A percentile compares a stretch with the other conserved stretches of the same genome.
Evolutionary conservation across 305 asterid genomes (phyloP).

Genomic region (Fraxinus floribunda): DNA sequence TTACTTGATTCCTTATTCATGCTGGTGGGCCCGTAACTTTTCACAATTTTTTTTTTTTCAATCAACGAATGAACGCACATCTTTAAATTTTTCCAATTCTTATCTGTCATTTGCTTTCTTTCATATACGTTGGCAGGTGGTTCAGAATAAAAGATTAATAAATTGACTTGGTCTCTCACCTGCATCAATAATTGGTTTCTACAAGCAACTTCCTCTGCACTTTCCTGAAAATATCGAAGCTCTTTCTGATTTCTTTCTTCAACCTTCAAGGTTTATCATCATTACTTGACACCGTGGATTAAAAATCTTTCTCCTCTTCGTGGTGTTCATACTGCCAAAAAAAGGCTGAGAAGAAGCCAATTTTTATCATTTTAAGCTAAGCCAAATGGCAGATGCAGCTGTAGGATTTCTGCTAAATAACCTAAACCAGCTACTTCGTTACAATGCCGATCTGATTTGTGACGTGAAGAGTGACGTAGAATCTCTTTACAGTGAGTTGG

Average conservation of each 20-base stretch:
- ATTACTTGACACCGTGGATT: neutral
- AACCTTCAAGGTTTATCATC: neutral
- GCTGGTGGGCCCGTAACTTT: too few relatives aligned
- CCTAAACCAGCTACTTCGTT: neutral
- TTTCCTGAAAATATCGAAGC: neutral
- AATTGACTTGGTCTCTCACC: neutral
- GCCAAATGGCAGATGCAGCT: constrained; percentile 21
- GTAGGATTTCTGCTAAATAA: neutral
- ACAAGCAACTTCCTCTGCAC: neutral
- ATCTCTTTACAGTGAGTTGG: neutral
- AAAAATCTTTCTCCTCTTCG: too few relatives aligned
- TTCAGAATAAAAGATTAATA: neutral
- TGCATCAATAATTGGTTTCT: neutral
- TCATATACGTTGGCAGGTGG: neutral
- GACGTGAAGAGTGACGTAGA: neutral
- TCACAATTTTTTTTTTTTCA: too few relatives aligned
- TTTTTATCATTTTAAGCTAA: too few relatives aligned
- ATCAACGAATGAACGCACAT: too few relatives aligned
- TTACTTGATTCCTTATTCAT: neutral
- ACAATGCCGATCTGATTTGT: neutral
- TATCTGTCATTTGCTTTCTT: too few relatives aligned
- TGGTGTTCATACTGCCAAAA: too few relatives aligned
- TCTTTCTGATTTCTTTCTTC: too few relatives aligned
- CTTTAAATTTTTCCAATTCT: too few relatives aligned
- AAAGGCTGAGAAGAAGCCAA: too few relatives aligned